phyloP scores from a whole-genome alignment of 129 eudicot genomes.

The Flaveria bidentis region DNA sequence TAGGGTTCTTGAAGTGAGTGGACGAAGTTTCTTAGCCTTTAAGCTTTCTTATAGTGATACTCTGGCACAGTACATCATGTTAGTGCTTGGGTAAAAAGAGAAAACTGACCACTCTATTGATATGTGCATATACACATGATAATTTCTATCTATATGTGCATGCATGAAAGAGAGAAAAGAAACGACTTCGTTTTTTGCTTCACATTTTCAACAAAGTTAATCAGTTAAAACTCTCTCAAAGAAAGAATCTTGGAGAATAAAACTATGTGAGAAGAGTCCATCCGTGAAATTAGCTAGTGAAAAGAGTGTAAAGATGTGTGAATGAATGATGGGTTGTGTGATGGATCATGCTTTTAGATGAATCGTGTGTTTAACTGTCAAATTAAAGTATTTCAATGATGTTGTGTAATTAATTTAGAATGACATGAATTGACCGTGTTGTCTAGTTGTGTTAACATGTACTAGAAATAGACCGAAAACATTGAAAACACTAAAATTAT shows the following conservation, averaged over 20 bases:
- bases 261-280: too few species aligned
- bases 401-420: too few species aligned
- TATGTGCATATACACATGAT: slow-evolving; percentile 8
- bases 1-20: slow-evolving; percentile 69
- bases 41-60: slow-evolving; percentile 54
- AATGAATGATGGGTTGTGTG: too few species aligned
- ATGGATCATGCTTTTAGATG: too few species aligned
- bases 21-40: slow-evolving; percentile 62
- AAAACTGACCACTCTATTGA: slow-evolving; percentile 30
- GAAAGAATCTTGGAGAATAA: not conserved
- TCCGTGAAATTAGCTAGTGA: too few species aligned
- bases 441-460: too few species aligned
- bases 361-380: too few species aligned
- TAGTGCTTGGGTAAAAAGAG: slow-evolving; percentile 54
- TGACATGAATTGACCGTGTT: too few species aligned
- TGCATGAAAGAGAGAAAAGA: slow-evolving; percentile 20
- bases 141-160: slow-evolving; percentile 15
- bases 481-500: too few species aligned
- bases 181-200: not conserved
- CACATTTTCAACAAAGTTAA: slow-evolving; percentile 6
- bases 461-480: too few species aligned
- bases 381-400: too few species aligned
- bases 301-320: too few species aligned
- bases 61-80: slow-evolving; percentile 32
- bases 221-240: not conserved